These are phyloP conservation scores for Encephalitozoon romaleae DNA, from an alignment of 371 early-diverging fungal species.

Conservation along the genomic window DNA sequence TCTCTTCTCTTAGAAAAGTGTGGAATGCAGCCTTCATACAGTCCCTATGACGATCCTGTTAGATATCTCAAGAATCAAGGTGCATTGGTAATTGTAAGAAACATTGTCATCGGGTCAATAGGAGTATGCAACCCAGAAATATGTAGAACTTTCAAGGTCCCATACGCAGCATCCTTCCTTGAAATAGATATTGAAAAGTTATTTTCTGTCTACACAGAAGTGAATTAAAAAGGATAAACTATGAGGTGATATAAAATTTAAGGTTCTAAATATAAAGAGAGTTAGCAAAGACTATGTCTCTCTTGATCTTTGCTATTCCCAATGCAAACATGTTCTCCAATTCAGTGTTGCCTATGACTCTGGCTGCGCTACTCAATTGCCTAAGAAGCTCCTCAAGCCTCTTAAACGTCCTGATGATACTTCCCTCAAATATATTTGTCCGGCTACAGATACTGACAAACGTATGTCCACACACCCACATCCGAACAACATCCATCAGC, in stretches of 20 bases:
- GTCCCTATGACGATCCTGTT: neutral
- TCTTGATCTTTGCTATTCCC: conserved; percentile 82
- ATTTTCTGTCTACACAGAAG: conserved; percentile 1
- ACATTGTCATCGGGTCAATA: conserved; percentile 17
- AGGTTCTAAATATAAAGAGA: conserved; percentile 69
- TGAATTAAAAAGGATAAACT: neutral
- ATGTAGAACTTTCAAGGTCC: conserved; percentile 31
- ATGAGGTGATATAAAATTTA: neutral
- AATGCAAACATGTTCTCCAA: conserved; percentile 87
- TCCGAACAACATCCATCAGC: conserved; percentile 88
- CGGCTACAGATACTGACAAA: conserved; percentile 86
- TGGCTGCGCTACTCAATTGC: conserved; percentile 83
- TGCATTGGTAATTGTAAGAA: conserved; percentile 22
- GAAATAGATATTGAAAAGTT: conserved; percentile 49
- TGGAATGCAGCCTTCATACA: conserved; percentile 20
- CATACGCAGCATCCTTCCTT: conserved; percentile 39
- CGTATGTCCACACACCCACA: conserved; percentile 89
- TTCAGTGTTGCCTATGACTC: conserved; percentile 87
- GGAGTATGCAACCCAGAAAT: conserved; percentile 40
- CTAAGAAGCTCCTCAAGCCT: conserved; percentile 86
- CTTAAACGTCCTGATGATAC: conserved; percentile 81
- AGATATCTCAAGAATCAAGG: conserved; percentile 37
- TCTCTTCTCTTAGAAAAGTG: conserved; percentile 32
- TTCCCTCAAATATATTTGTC: conserved; percentile 92
- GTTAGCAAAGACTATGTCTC: conserved; percentile 95